These are phyloP conservation scores for Candida koratica DNA, from an alignment of 805 yeast genomes.

Conservation along the genomic window DNA sequence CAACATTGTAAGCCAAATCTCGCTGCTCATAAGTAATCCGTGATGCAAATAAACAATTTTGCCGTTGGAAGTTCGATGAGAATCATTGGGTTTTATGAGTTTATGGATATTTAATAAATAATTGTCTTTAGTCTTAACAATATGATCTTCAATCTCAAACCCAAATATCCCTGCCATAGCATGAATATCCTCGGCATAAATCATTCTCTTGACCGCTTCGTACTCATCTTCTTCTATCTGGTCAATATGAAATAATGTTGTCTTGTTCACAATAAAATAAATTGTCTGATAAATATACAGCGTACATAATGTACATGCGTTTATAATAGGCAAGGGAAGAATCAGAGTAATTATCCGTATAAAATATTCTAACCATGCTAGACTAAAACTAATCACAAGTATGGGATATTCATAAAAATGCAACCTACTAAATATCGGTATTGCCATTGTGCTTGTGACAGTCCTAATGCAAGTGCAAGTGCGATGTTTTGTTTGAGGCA, in stretches of 20 bases:
- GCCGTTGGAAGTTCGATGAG: slow-evolving; percentile 13
- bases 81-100: slow-evolving; percentile 34
- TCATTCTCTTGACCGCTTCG: slow-evolving; percentile 33
- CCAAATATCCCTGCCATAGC: slow-evolving; percentile 69
- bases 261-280: slow-evolving; percentile 10
- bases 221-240: slow-evolving; percentile 19
- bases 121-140: slow-evolving; percentile 73
- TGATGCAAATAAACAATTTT: slow-evolving; percentile 80
- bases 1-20: slow-evolving; percentile 58
- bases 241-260: slow-evolving; percentile 21
- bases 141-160: slow-evolving; percentile 67
- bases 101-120: slow-evolving; percentile 75
- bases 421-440: slow-evolving; percentile 47
- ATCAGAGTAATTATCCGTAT: slow-evolving; percentile 41
- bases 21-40: slow-evolving; percentile 86
- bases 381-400: slow-evolving; percentile 38
- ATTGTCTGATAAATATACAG: slow-evolving; percentile 21
- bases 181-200: slow-evolving; percentile 51
- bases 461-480: no score
- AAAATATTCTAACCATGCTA: slow-evolving; percentile 49
- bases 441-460: slow-evolving; percentile 26
- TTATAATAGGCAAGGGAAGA: slow-evolving; percentile 43
- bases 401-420: slow-evolving; percentile 49
- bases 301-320: slow-evolving; percentile 29
- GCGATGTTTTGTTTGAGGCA: no score